Evolutionary conservation across 345 rosid species (phyloP), one percentile per base, ranked within the genome.

Genomic region (Corchorus capsularis): DNA sequence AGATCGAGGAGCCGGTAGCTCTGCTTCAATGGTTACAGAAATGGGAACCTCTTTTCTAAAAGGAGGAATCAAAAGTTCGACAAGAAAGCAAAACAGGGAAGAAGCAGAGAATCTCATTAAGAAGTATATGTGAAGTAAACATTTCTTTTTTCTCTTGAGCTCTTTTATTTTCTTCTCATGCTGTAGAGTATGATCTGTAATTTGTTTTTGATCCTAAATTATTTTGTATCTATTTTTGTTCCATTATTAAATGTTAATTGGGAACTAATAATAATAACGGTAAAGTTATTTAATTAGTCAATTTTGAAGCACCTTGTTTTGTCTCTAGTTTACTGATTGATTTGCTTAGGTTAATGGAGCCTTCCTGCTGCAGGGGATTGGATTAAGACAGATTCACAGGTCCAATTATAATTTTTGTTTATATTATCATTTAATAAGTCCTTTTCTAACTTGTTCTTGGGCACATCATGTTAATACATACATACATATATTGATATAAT

Each of bases 181-280:
- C 64, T 62, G 73, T 74, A 56, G 56, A 63, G 4, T 39, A 2
- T 39, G 75, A 72, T 80, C 80, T 78, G 85, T 80, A 74, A 77
- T 80, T 78, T 84, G 69, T 22, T 70, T 54, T 45, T 73, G 43
- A 54, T 74, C 27, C 27, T 27, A 66, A 70, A 37, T 70, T 72
- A 59, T 39, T 66, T 47, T 71, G 82, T 78, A 76, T 49, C 64
- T 82, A 68, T 43, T 59, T 77, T 68, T 20, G 54, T 41, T 80
- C 52, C 43, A 41, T 62, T 74, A 68, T 43, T 52, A 69, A 69
- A 69, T 79, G 11, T 47, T 79, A 55, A 74, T 61, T 22, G 6
- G 49, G 19, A 49, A 55, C 6, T 63, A 72, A 66, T 34, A 69
- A 69, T 15, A 50, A 39, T 39, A 39, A 39, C 27, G 43, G 6